Evolutionary conservation across 352 stramenopile species (phyloP).

Genomic region (Paralagenidium karlingii): DNA sequence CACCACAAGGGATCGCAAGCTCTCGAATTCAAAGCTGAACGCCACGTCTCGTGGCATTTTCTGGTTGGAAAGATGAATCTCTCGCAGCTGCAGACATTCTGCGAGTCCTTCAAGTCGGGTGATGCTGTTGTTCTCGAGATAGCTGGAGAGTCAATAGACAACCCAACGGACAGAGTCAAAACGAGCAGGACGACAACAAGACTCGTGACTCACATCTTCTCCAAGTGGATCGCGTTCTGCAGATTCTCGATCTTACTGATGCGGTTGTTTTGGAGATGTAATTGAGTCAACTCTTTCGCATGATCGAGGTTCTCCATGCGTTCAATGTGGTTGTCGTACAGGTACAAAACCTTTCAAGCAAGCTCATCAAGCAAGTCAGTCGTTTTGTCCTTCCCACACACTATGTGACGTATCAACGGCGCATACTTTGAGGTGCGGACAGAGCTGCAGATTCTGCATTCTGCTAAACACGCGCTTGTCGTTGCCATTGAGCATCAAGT

Average conservation of each 20-base stretch:
- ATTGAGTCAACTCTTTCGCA: constrained; percentile 38
- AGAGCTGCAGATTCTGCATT: constrained; percentile 51
- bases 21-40: constrained; percentile 35
- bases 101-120: constrained; percentile 33
- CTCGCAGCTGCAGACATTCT: constrained; percentile 23
- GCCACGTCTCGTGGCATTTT: constrained; percentile 5
- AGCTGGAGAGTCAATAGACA: neutral
- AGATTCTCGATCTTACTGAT: constrained; percentile 40
- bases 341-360: constrained; percentile 31
- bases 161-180: neutral
- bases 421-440: constrained; percentile 33
- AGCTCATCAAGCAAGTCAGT: neutral
- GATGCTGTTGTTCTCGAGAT: constrained; percentile 58
- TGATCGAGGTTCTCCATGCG: constrained; percentile 34
- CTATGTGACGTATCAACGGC: too few relatives aligned
- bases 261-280: constrained; percentile 63
- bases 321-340: constrained; percentile 66
- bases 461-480: constrained; percentile 18
- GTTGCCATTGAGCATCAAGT: constrained; percentile 46
- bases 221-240: constrained; percentile 18
- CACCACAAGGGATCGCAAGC: constrained; percentile 28
- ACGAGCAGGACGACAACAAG: too few relatives aligned
- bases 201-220: constrained; percentile 51
- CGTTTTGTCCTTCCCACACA: too few relatives aligned
- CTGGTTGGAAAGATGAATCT: constrained; percentile 62